phyloP scores from a whole-genome alignment of 2,329 filamentous ascomycete species.

The Pseudopyricularia cyperi region DNA sequence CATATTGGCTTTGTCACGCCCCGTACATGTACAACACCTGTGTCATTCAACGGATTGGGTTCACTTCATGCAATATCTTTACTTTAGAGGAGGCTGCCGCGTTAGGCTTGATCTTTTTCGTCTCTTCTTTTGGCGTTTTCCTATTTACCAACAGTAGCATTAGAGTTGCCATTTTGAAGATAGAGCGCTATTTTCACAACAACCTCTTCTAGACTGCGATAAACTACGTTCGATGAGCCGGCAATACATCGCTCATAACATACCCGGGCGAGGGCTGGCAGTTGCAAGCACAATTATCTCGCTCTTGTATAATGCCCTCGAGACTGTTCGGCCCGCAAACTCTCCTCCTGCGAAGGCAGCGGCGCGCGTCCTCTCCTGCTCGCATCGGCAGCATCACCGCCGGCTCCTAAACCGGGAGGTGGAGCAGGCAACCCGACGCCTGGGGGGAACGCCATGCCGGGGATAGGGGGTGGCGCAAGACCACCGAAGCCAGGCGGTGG shows the following conservation, averaged over 20 bases:
- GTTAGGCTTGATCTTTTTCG: not conserved
- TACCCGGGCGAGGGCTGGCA: not conserved
- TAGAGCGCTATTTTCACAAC: too few relatives aligned
- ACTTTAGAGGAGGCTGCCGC: not conserved
- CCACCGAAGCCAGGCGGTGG: conserved; percentile 29
- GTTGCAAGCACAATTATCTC: conserved; percentile 20
- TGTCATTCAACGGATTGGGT: not conserved
- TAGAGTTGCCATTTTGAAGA: not conserved
- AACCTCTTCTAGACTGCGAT: too few relatives aligned
- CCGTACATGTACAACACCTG: not conserved
- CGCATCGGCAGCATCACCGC: conserved; percentile 18
- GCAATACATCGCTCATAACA: too few relatives aligned
- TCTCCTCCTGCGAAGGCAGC: conserved; percentile 74
- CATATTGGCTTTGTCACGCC: not conserved
- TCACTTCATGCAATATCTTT: not conserved
- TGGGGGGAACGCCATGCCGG: conserved; percentile 19
- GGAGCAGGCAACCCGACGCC: conserved; percentile 19
- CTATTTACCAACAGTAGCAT: not conserved
- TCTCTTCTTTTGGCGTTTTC: not conserved
- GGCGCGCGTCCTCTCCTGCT: conserved; percentile 49
- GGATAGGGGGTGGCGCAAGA: conserved; percentile 21
- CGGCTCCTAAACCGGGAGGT: conserved; percentile 18
- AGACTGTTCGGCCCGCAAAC: conserved; percentile 63
- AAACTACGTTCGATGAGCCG: too few relatives aligned
- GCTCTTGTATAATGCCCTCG: conserved; percentile 46